Evolutionary conservation across 2,329 filamentous ascomycete genomes (phyloP), one percentile per base, ranked within the genome.

Genomic region (Alternaria arbusti): DNA sequence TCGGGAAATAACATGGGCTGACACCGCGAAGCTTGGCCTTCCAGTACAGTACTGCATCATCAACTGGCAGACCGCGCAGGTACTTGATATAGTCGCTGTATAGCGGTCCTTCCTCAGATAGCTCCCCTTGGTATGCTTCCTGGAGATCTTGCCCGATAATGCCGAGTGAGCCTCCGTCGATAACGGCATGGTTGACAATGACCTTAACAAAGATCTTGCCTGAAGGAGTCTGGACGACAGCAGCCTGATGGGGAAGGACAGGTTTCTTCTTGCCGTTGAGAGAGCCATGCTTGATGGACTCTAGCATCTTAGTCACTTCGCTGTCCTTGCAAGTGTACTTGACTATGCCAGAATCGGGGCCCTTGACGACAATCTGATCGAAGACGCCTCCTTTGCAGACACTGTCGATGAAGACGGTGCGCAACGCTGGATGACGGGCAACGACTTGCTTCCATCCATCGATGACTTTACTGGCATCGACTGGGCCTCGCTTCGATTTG

Each of bases 71-170:
- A 17, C 65, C 63, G 9, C 69, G 69, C 10, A 79, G 55, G 50
- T 79, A 77, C 45, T 72, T 75, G 66, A 79, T 78, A 58, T 79
- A 79, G 45, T 78, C 75, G 52, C 75, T 78, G 65, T 78, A 79
- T 12, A 76, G 63, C 6, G 76, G 76, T 1, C 75, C 72, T 1
- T 72, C 67, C 2, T 67, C 63, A 1, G 68, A 57, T 13, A 78
- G 55, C 5, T 66, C 64, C 8, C 70, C 73, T 57, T 73, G 69
- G 36, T 79, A 79, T 6, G 76, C 76, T 40, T 71, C 62, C 47
- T 73, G 68, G 6, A 79, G 70, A 44, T 79, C 77, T 8, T 67
- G 65, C 17, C 75, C 65, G 45, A 79, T 74, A 8, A 79, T 66
- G 12, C 67, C 71, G 17, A 74, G 66, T 6, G 76, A 77, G 7